phyloP scores from a whole-genome alignment of 2,329 filamentous ascomycete genomes.

The Aspergillus texensis region DNA sequence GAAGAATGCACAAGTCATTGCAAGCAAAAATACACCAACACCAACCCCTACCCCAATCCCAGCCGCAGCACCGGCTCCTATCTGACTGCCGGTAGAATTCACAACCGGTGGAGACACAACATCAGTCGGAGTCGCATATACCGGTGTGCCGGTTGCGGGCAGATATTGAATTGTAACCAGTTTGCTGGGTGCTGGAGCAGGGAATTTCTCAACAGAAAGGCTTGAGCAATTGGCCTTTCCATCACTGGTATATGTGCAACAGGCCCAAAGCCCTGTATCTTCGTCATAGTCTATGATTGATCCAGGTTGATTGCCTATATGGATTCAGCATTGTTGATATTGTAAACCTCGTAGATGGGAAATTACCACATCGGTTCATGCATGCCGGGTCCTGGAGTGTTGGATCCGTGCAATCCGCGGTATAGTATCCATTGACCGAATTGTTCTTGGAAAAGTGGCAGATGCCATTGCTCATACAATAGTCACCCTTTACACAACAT shows the following conservation, averaged over 20 bases:
- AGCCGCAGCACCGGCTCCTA: constrained; percentile 4
- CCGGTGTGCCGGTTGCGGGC: background rate
- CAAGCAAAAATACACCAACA: background rate
- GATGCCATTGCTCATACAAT: constrained; percentile 16
- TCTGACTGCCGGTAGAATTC: background rate
- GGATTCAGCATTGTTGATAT: background rate
- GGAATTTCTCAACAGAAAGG: constrained; percentile 8
- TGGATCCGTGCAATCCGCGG: constrained; percentile 15
- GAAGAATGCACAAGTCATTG: background rate
- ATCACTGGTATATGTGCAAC: constrained; percentile 3
- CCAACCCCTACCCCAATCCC: constrained; percentile 13
- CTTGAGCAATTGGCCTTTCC: constrained; percentile 7
- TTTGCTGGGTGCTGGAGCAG: constrained; percentile 7
- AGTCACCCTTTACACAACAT: constrained; percentile 17
- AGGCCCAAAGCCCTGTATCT: constrained; percentile 7
- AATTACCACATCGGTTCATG: constrained; percentile 14
- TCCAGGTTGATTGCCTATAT: background rate
- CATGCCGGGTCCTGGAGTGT: constrained; percentile 11
- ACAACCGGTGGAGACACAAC: background rate
- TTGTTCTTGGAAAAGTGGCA: background rate
- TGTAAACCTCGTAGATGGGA: background rate
- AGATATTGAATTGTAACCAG: constrained; percentile 15
- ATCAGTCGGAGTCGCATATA: background rate
- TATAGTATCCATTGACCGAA: constrained; percentile 6
- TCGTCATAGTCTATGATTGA: background rate